Percentiles rank a stretch among this genome's conserved stretches.
phyloP scores from a whole-genome alignment of 2,329 filamentous ascomycete species.

The Ampelomyces quisqualis region DNA sequence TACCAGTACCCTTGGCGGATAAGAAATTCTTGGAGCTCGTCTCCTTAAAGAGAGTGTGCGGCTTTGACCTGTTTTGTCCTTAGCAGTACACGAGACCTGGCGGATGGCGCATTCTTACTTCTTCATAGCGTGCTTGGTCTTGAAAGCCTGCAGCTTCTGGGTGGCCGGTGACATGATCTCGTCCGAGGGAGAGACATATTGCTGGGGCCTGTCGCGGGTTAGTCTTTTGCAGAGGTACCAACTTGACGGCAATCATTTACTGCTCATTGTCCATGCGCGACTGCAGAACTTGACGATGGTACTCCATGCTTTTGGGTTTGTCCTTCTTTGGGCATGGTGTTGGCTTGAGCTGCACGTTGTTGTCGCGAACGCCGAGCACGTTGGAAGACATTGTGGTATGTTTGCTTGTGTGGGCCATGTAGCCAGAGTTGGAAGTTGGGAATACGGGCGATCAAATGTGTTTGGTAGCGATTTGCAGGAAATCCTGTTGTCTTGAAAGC shows the following conservation, averaged over 20 bases:
- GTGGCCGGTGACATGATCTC: slow-evolving; percentile 85
- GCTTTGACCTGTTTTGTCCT: slow-evolving; percentile 36
- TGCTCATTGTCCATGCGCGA: slow-evolving; percentile 67
- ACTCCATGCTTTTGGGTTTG: slow-evolving; percentile 60
- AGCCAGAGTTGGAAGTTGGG: too few species aligned
- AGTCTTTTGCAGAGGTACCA: slow-evolving; percentile 7
- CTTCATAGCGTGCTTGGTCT: slow-evolving; percentile 79
- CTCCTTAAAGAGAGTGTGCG: slow-evolving; percentile 46
- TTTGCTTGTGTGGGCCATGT: too few species aligned
- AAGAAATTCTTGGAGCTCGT: slow-evolving; percentile 45
- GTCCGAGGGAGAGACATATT: slow-evolving; percentile 82
- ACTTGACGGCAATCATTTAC: slow-evolving; percentile 50
- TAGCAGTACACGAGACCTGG: too few species aligned
- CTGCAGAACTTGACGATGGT: slow-evolving; percentile 73
- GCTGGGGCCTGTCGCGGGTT: slow-evolving; percentile 46
- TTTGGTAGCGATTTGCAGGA: too few species aligned
- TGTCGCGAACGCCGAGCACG: slow-evolving; percentile 66
- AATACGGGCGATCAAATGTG: too few species aligned
- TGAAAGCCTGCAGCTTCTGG: slow-evolving; percentile 77
- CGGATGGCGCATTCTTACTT: too few species aligned
- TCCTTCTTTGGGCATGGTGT: slow-evolving; percentile 27
- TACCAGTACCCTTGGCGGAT: slow-evolving; percentile 35
- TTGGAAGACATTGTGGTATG: slow-evolving; percentile 55
- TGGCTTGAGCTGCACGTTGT: slow-evolving; percentile 54
- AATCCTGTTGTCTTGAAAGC: too few species aligned